Evolutionary conservation across 805 yeast genomes (phyloP), one percentile per base, ranked within the genome.

Genomic region (Saccharomycopsis vini): DNA sequence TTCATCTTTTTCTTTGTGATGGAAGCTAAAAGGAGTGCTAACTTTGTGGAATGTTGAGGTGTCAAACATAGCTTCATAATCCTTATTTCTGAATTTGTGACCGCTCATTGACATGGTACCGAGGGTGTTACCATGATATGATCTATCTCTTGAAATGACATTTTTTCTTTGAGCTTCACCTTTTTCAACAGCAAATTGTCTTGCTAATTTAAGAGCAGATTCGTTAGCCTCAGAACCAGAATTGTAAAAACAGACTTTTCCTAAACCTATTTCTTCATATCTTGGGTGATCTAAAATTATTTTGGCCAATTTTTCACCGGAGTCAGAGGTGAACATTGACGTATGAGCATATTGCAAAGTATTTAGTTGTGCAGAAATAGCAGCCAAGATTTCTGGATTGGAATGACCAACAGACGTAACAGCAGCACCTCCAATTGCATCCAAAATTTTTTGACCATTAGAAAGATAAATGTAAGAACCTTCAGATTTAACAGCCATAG

Each of bases 161-260:
- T 67, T 63, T 50, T 55, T 54, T 56, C 73, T 66, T 43, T 62
- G 56, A 6, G 58, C 50, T 45, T 69, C 70, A 40, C 72, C 72
- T 19, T 53, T 62, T 49, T 66, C 72, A 35, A 62, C 55, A 44
- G 59, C 65, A 50, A 64, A 70, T 55, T 69, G 73, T 55, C 64
- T 63, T 22, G 73, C 72, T 49, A 77, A 72, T 60, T 77, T 77
- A 52, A 77, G 52, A 6, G 80, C 80, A 21, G 76, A 78, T 56
- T 77, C 83, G 54, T 73, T 78, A 18, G 82, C 74, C 59, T 77
- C 83, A 15, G 81, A 66, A 9, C 86, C 86, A 3, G 80, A 72
- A 47, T 77, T 76, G 41, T 73, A 67, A 57, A 65, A 67, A 20
- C 64, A 56, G 5, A 71, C 72, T 40, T 64, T 54, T 34, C 60